Evolutionary conservation across 164 flowering plant species (phyloP), one percentile per base, ranked within the genome.

Genomic region (Platanus orientalis): DNA sequence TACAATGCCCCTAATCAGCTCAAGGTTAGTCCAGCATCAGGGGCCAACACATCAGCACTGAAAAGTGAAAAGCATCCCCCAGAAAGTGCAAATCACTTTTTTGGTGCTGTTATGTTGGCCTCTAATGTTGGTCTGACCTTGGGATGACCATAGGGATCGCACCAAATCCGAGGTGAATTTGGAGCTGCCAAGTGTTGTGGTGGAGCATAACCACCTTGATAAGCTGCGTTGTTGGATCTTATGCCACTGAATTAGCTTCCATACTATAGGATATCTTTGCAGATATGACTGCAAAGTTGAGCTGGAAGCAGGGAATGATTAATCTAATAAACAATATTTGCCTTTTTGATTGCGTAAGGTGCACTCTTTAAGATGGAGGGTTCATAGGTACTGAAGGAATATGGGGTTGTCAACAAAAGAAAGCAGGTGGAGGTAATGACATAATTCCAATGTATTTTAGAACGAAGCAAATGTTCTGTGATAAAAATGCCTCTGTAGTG

Each of bases 351-450:
- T 77, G 66, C 11, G 69, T 58, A 63, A 42, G 56, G 26, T 61
- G 71, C 21, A 59, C 40, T 39, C 57, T 73, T 63, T 64, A 79
- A 14, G 77, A 76, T 0, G 82, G 76, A 64, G 80, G 68, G 58
- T 83, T 86, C 79, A 81, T 78, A 26, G 82, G 74, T 36, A 75
- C 69, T 17, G 77, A 19, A 32, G 80, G 70, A n/a, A 53, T 32
- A 53, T 69, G 81, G 30, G 76, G 65, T 49, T 69, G 81, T 26
- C 75, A 60, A 26, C 27, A 64, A 36, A 69, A 50, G 2, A 76
- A 57, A 54, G 36, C 71, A 19, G 83, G 71, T 5, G 69, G 75
- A 10, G 70, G n/a, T 30, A 67, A n/a, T n/a, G n/a, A n/a, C n/a
- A n/a, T n/a, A n/a, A n/a, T n/a, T n/a, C n/a, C n/a, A n/a, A n/a